Conservation (phyloP, 495 filamentous ascomycete species). For the Talaromyces nanjingensis region DNA sequence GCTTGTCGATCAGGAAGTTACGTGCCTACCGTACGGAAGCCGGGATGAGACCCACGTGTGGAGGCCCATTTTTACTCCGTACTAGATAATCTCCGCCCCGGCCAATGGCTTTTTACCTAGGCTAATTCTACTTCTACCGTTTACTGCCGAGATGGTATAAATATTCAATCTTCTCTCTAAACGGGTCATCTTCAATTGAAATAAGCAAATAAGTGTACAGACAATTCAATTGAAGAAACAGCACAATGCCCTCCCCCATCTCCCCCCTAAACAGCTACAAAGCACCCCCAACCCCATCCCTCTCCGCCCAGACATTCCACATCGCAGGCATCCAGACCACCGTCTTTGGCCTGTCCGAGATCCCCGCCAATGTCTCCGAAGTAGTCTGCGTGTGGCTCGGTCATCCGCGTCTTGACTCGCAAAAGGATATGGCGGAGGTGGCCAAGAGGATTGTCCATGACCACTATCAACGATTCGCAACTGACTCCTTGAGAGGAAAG, state of each 20-base stretch:
- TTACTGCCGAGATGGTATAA: not conserved
- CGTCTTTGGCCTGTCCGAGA: conserved; percentile 73
- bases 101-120: conserved; percentile 1
- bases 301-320: conserved; percentile 54
- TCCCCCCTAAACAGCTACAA: conserved; percentile 9
- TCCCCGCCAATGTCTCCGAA: conserved; percentile 39
- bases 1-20: not conserved
- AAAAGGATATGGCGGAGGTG: conserved; percentile 61
- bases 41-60: not conserved
- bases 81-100: not conserved
- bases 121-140: not conserved
- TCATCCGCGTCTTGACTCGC: conserved; percentile 63
- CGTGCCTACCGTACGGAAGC: too few relatives aligned
- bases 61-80: not conserved
- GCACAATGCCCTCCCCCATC: conserved; percentile 1
- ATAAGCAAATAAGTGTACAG: too few relatives aligned
- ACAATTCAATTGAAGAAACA: not conserved
- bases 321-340: conserved; percentile 72
- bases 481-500: too few relatives aligned
- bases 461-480: conserved; percentile 23
- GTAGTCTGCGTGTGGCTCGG: conserved; percentile 81
- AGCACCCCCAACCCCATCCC: conserved; percentile 20
- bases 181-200: too few relatives aligned
- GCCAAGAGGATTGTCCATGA: conserved; percentile 47
- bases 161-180: not conserved